phyloP scores from a whole-genome alignment of 257 asterid species.

The Solanum virginianum region DNA sequence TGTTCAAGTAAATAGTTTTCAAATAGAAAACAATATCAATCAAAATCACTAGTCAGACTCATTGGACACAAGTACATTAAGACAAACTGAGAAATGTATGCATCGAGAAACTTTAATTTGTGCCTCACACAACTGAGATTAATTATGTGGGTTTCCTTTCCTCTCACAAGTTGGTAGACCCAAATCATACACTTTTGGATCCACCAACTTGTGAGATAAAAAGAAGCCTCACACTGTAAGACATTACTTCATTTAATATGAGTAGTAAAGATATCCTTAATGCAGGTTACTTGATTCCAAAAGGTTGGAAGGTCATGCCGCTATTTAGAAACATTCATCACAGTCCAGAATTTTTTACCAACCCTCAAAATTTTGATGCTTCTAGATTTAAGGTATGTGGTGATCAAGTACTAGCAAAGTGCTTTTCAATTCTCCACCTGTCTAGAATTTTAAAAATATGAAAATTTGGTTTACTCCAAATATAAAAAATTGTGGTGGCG shows the following conservation, averaged over 20 bases:
- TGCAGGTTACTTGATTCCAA: conserved; percentile 78
- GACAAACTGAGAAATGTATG: neutral
- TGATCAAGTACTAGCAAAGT: neutral
- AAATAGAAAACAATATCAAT: neutral
- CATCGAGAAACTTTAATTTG: neutral
- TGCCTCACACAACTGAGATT: neutral
- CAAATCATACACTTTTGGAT: neutral
- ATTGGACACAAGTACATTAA: neutral
- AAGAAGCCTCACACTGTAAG: neutral
- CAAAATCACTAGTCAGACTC: neutral
- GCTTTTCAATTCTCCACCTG: neutral
- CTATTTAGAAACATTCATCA: conserved; percentile 87
- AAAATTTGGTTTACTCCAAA: neutral
- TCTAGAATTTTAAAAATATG: conserved; percentile 5
- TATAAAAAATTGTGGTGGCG: neutral
- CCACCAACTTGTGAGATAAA: neutral
- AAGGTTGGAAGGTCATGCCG: conserved; percentile 98
- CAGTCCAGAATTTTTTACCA: conserved; percentile 62
- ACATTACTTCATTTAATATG: neutral
- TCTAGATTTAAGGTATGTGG: conserved; percentile 59
- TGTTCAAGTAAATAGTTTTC: neutral
- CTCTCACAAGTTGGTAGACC: neutral
- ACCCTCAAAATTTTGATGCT: conserved; percentile 73
- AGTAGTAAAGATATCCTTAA: neutral
- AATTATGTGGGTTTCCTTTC: neutral